A percentile compares a stretch with the other conserved stretches of the same genome.
These are phyloP conservation scores for Tulasnella sp. DNA, from an alignment of 768 basidiomycete species.

Conservation along the genomic window DNA sequence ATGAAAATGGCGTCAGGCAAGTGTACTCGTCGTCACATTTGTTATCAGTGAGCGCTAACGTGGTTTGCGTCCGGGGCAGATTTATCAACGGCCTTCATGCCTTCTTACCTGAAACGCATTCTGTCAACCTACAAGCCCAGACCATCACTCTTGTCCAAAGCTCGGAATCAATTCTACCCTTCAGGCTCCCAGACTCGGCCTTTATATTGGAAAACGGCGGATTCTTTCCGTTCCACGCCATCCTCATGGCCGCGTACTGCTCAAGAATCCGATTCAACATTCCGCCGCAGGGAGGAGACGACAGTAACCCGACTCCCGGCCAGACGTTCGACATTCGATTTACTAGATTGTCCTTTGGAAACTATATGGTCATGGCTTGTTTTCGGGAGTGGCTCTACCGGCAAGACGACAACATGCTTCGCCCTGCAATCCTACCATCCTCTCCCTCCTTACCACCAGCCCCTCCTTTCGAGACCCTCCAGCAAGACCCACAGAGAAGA, in stretches of 20 bases:
- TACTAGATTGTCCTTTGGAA: not conserved
- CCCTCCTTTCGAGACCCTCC: not conserved
- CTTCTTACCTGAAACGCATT: not conserved
- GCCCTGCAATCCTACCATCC: conserved; percentile 18
- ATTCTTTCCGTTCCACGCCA: conserved; percentile 24
- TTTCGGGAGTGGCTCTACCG: conserved; percentile 26
- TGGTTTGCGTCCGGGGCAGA: not conserved
- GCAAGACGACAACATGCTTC: conserved; percentile 6
- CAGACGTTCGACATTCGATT: not conserved
- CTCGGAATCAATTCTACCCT: not conserved
- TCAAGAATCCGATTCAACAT: not conserved
- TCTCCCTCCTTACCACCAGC: not conserved
- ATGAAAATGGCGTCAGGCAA: not conserved
- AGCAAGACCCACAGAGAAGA: not conserved
- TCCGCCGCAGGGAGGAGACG: not conserved
- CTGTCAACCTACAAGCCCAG: not conserved
- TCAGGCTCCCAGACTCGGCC: conserved; percentile 7
- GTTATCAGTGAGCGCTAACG: conserved; percentile 12
- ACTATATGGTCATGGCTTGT: conserved; percentile 12
- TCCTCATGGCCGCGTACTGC: conserved; percentile 27
- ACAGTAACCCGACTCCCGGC: not conserved
- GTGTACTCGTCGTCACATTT: conserved; percentile 1
- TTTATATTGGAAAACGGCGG: conserved; percentile 12
- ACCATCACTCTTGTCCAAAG: conserved; percentile 7
- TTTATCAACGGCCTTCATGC: conserved; percentile 17